Base-by-base conservation (phyloP, 148 eudicot genomes). In the Camellia lanceoleosa region DNA sequence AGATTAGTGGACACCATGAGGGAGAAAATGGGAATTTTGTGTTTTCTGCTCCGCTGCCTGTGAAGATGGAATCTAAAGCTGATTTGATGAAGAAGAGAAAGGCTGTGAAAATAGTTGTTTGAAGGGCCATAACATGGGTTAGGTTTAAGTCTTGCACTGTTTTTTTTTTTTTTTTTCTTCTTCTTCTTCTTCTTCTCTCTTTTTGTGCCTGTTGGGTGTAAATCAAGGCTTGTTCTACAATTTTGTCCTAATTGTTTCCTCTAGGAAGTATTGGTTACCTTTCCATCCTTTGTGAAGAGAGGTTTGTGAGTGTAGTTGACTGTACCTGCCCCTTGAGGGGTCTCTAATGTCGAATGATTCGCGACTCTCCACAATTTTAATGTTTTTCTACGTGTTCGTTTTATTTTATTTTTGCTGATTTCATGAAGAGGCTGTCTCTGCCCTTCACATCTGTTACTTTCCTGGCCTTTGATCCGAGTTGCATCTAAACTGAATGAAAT, bases 41-140 rank as follows among this genome's bases (percentile, higher is more conserved):
- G 9, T 89, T 87, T 68, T 84, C 89, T 76, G 88, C 93, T 49
- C 89, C 91, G 0, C 73, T 80, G 84, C 93, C 92, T 76, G 81
- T 81, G 76, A 89, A 87, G 89, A 90, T 87, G 90, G 89, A 86
- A 80, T 30, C 85, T 2, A 82, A 86, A 84, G 86, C 86, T 79
- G 89, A 83, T 55, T 79, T 80, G 47, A 16, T 78, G 82, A 83
- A 83, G 60, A 85, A 75, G 76, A 81, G 77, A 38, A 69, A 86
- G 78, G 79, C 81, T 52, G 71, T 86, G 46, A 84, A 86, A 81
- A 85, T 79, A 56, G 76, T 64, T 73, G 75, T 56, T 46, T 81
- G 67, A 81, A 69, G 23, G 30, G 62, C 56, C 51, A 23, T 20
- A 19, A 38, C 63, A 56, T 38, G 46, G 65, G 46, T 18, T 30